Evolutionary conservation across 192 early-diverging fungal species (phyloP), one percentile per base, ranked within the genome.

Genomic region (Coemansia sp.): DNA sequence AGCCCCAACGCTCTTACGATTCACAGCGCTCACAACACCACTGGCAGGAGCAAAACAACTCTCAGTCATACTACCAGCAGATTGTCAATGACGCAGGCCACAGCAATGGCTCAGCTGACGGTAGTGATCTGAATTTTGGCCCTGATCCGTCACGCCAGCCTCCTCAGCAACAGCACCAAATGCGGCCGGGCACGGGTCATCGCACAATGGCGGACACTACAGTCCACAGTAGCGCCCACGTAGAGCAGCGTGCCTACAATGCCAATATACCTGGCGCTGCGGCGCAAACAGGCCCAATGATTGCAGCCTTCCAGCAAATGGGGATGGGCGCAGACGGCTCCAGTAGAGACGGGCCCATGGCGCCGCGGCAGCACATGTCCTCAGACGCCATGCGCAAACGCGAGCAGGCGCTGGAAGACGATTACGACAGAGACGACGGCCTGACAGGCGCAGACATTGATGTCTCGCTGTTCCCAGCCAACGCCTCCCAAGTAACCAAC

Each of bases 391-490:
- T 61, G 52, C 60, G 69, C 16, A 54, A 60, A 49, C 64, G 75
- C 18, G 76, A 78, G 62, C 76, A 69, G 50, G 56, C 55, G 21
- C 64, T 73, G 16, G 76, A 78, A 23, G 54, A 69, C 50, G 76
- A 54, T 21, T 78, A 78, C 58, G 76, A 78, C 63, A 61, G 69
- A 1, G 71, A 73, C 56, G 76, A 78, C 47, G 76, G 76, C 47
- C 64, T 41, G 25, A 32, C 70, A 7, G 67, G 63, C 55, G 57
- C 19, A 24, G 76, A 69, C 27, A 59, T 78, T 16, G 76, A 78
- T 23, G 48, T 56, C 48, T 66, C 67, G 5, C 55, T 78, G 50
- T 78, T 78, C 41, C 76, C 76, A 30, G 32, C 66, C 19, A 73
- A 58, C 34, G 49, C 60, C 23, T 31, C 53, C 14, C 76, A 78